Evolutionary conservation across 257 asterid genomes (phyloP).

Genomic region (Thymus mandschuricus): DNA sequence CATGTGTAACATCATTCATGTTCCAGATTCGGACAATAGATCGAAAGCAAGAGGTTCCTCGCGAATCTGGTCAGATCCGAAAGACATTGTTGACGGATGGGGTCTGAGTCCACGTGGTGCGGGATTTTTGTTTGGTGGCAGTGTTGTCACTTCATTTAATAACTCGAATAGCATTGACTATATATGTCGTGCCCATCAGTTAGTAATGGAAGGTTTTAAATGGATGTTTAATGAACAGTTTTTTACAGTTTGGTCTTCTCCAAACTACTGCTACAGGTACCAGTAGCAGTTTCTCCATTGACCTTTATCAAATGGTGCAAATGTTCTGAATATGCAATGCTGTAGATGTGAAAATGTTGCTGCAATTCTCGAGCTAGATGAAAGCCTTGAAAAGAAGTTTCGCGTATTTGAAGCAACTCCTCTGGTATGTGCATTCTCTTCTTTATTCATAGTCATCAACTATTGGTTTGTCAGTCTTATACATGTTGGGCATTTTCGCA

Average conservation of each 20-base stretch:
- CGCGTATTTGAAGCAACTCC: conserved; percentile 98
- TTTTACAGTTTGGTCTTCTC: conserved; percentile 99
- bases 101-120: conserved; percentile 99
- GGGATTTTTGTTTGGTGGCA: conserved; percentile 92
- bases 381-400: conserved; percentile 74
- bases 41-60: conserved; percentile 98
- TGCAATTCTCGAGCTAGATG: conserved; percentile 93
- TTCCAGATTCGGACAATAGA: conserved; percentile 87
- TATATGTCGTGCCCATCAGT: conserved; percentile 97
- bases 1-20: conserved; percentile 27
- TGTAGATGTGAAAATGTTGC: conserved; percentile 97
- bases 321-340: conserved; percentile 20
- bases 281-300: neutral
- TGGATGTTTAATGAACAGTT: conserved; percentile 97
- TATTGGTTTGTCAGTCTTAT: neutral
- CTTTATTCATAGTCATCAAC: no score
- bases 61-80: conserved; percentile 99
- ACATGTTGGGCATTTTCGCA: neutral
- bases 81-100: conserved; percentile 96
- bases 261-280: conserved; percentile 95
- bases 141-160: conserved; percentile 81
- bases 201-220: conserved; percentile 98
- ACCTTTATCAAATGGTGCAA: conserved; percentile 1
- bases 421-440: conserved; percentile 51
- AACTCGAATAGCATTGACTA: conserved; percentile 83